Evolutionary conservation across 2,329 filamentous ascomycete species (phyloP).

Genomic region (Cytospora schulzeri): DNA sequence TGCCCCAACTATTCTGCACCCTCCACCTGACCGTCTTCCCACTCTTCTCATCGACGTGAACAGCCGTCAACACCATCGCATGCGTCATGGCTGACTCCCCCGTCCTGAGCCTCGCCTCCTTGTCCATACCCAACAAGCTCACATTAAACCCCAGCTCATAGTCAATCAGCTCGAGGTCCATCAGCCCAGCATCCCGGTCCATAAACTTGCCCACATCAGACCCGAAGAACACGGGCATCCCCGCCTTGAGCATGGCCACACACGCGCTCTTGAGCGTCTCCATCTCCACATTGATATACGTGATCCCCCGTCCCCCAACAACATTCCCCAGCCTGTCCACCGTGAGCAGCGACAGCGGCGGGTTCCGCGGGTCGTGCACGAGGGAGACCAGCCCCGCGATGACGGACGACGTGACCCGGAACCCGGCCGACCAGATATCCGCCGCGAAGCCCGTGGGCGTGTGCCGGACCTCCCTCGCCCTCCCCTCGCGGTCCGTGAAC

Average conservation of each 20-base stretch:
- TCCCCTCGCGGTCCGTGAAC: conserved; percentile 70
- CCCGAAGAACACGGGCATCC: conserved; percentile 85
- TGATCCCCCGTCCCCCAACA: conserved; percentile 72
- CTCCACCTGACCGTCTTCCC: conserved; percentile 75
- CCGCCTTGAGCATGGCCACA: conserved; percentile 75
- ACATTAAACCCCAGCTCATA: conserved; percentile 85
- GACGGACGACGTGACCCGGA: conserved; percentile 60
- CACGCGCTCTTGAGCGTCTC: conserved; percentile 69
- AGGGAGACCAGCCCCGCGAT: conserved; percentile 76
- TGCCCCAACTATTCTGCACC: conserved; percentile 86
- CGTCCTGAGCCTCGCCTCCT: conserved; percentile 72
- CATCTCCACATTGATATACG: conserved; percentile 84
- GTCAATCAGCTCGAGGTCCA: conserved; percentile 77
- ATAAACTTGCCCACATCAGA: conserved; percentile 85
- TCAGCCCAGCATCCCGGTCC: conserved; percentile 68
- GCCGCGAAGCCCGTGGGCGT: conserved; percentile 73
- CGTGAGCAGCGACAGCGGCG: conserved; percentile 70
- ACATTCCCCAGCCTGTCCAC: conserved; percentile 82
- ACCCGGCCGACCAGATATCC: conserved; percentile 63
- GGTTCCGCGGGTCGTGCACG: conserved; percentile 82
- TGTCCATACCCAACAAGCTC: conserved; percentile 70
- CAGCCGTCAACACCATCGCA: conserved; percentile 87
- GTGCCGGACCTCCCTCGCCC: conserved; percentile 61
- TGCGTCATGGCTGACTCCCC: conserved; percentile 87
- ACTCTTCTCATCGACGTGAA: conserved; percentile 68